Percentiles rank a stretch among this genome's conserved stretches.
Evolutionary conservation across 192 early-diverging fungal species (phyloP).

Genomic region (Coemansia sp.): DNA sequence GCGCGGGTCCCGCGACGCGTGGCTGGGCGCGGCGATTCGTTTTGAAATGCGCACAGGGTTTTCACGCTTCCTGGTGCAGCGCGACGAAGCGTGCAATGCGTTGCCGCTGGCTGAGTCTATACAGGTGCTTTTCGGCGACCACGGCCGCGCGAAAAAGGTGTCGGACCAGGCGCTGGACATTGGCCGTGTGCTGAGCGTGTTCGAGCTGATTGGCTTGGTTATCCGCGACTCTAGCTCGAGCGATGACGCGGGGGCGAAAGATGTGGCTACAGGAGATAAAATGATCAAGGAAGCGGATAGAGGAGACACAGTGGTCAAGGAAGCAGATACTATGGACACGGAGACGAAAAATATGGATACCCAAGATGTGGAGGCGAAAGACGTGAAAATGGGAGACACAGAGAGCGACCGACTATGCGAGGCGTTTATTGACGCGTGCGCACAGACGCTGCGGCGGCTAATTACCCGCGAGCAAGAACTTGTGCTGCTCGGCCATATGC

Average conservation of each 20-base stretch:
- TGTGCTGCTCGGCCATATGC: slow-evolving; percentile 32
- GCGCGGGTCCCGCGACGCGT: slow-evolving; percentile 1
- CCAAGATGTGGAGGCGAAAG: background rate
- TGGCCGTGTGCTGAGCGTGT: slow-evolving; percentile 22
- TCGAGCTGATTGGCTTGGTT: slow-evolving; percentile 14
- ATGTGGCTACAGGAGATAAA: background rate
- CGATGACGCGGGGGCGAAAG: background rate
- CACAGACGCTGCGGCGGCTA: slow-evolving; percentile 18
- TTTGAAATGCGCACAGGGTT: slow-evolving; percentile 46
- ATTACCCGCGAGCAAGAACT: slow-evolving; percentile 41
- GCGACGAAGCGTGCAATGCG: slow-evolving; percentile 5
- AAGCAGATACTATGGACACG: too few species aligned
- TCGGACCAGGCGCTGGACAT: slow-evolving; percentile 35
- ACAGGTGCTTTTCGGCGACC: slow-evolving; percentile 31
- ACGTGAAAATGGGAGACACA: slow-evolving; percentile 6
- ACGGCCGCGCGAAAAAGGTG: slow-evolving; percentile 12
- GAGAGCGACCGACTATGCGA: slow-evolving; percentile 1
- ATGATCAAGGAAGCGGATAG: background rate
- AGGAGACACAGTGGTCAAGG: background rate
- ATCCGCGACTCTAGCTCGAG: too few species aligned
- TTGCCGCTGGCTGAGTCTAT: slow-evolving; percentile 24
- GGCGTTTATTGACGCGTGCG: slow-evolving; percentile 23
- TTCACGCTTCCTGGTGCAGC: slow-evolving; percentile 21
- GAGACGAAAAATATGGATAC: background rate
- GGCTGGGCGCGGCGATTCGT: slow-evolving; percentile 28